A percentile compares a stretch with the other conserved stretches of the same genome.
Evolutionary conservation across 441 rosid genomes (phyloP).

Genomic region (Adansonia gregorii): DNA sequence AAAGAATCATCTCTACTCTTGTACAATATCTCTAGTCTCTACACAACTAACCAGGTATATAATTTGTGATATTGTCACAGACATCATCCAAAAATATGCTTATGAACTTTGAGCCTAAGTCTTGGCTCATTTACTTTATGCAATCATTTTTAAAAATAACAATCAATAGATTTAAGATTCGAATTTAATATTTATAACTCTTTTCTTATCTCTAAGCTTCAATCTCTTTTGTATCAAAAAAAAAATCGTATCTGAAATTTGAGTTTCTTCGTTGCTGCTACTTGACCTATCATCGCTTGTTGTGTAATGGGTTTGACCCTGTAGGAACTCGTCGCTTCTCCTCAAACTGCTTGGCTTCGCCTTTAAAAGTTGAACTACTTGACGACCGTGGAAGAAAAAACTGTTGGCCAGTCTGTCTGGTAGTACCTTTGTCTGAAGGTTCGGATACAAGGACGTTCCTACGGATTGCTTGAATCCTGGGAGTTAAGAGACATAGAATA

Average conservation of each 20-base stretch:
- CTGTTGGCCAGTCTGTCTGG: not conserved
- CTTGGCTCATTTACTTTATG: too few species aligned
- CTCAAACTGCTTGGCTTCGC: constrained; percentile 16
- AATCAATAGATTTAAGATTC: too few species aligned
- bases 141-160: too few species aligned
- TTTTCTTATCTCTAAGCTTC: too few species aligned
- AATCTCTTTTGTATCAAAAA: too few species aligned
- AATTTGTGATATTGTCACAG: not conserved
- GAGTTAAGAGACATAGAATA: constrained; percentile 13
- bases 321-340: constrained; percentile 29
- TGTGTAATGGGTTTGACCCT: constrained; percentile 30
- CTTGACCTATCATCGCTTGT: constrained; percentile 19
- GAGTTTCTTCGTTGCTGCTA: not conserved
- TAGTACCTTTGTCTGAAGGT: not conserved
- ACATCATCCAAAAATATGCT: constrained; percentile 17
- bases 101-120: not conserved
- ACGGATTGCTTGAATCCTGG: constrained; percentile 2
- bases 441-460: constrained; percentile 3
- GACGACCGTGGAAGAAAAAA: constrained; percentile 13
- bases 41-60: constrained; percentile 7
- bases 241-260: not conserved
- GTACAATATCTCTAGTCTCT: constrained; percentile 2
- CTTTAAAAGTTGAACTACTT: not conserved
- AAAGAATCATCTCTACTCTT: not conserved
- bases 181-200: too few species aligned